Conservation (phyloP, 129 eudicot species). For the Rutidosis leptorrhynchoides region DNA sequence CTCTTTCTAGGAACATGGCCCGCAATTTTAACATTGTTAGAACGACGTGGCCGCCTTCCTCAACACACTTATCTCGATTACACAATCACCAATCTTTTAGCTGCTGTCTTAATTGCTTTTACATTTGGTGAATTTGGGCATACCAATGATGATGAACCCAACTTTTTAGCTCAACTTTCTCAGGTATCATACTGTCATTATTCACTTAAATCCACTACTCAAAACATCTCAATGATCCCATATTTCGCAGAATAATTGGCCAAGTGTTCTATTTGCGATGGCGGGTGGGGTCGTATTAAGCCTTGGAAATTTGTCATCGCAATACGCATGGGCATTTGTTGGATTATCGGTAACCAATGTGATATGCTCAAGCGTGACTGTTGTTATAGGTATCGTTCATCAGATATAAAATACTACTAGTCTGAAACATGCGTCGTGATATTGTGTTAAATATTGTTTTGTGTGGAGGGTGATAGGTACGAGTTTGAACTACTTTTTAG, state of each 20-base stretch:
- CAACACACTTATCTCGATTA: constrained; percentile 27
- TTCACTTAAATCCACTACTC: not conserved
- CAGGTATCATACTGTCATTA: constrained; percentile 3
- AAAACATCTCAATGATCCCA: not conserved
- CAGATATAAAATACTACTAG: constrained; percentile 1
- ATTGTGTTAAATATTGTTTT: not conserved
- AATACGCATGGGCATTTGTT: constrained; percentile 23
- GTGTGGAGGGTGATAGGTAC: not conserved
- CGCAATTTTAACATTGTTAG: constrained; percentile 12
- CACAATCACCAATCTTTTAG: constrained; percentile 11
- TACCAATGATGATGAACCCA: constrained; percentile 13
- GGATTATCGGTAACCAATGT: constrained; percentile 1
- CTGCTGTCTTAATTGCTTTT: constrained; percentile 16
- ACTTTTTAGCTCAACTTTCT: constrained; percentile 8
- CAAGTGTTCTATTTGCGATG: constrained; percentile 18
- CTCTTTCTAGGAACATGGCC: constrained; percentile 22
- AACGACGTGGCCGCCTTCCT: constrained; percentile 16
- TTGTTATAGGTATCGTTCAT: constrained; percentile 16
- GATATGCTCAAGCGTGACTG: constrained; percentile 13
- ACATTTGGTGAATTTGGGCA: constrained; percentile 20
- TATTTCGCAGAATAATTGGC: constrained; percentile 12
- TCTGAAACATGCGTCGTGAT: not conserved
- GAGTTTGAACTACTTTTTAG: constrained; percentile 19
- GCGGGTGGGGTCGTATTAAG: constrained; percentile 18
- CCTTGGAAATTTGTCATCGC: constrained; percentile 16